Base-by-base conservation (phyloP, 345 rosid genomes). In the Hevea brasiliensis region DNA sequence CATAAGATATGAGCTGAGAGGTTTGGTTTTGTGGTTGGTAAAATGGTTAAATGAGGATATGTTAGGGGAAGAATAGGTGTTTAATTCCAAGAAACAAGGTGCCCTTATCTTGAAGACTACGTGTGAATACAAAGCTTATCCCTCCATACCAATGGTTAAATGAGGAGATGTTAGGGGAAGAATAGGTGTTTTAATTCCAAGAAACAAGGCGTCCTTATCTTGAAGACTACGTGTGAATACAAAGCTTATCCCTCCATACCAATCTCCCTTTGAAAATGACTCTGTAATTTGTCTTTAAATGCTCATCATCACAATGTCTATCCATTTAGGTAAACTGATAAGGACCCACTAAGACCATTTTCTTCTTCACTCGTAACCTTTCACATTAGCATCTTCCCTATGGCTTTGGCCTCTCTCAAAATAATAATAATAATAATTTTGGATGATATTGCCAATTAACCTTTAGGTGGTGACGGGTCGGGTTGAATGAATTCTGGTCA, bases 301-400 rank as follows among this genome's bases (percentile, higher is more conserved):
- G 60, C 29, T 29, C 60, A 55, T 55, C 26, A n/a, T 55, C 59
- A 20, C 59, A 26, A 21, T 56, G 60, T 56, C 60, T 56, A 56
- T 56, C 60, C 27, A 56, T 56, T 56, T 54, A 54, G 27, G 58
- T 21, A 54, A 54, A 54, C 3, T 12, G 29, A 56, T 9, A 56
- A 23, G 3, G 60, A 56, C 60, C 32, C 27, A 23, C 21, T 4
- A 17, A 18, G 7, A 53, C 56, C 56, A 17, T 2, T 56, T 23
- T 21, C 59, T 21, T 21, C 27, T 55, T 55, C 13, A 55, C 26
- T 7, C 11, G 2, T 8, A 47, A 11, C 4, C 51, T 12, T 47
- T 47, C 20, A 14, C 11, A 12, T 44, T 44, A 1, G 37, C 2
- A 32, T 32, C 37, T 4, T 32, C 3, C 37, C 37, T 1, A 32